Conservation (phyloP, 129 eudicot genomes). For the Mikania micrantha region DNA sequence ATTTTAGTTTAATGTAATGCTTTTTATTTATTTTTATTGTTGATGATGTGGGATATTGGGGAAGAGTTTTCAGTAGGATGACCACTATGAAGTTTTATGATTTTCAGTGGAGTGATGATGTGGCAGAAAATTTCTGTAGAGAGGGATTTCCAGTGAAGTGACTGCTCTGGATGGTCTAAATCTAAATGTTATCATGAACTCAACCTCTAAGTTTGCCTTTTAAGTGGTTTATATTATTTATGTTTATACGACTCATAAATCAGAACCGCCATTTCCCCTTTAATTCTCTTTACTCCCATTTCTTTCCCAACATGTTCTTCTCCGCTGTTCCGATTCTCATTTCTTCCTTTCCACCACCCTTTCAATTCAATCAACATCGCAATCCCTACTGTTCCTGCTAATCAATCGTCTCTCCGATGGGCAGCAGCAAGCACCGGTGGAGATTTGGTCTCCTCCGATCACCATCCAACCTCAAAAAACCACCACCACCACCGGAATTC, state of each 20-base stretch:
- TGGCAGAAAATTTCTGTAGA: too few species aligned
- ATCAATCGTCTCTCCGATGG: constrained; percentile 29
- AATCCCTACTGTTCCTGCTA: neutral
- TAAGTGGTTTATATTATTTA: neutral
- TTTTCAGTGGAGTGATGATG: too few species aligned
- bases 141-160: too few species aligned
- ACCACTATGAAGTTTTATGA: too few species aligned
- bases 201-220: too few species aligned
- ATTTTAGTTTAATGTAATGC: too few species aligned
- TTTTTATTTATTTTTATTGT: too few species aligned
- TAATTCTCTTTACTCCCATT: constrained; percentile 17
- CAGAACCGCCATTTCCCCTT: neutral
- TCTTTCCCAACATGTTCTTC: constrained; percentile 11
- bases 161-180: too few species aligned
- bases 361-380: neutral
- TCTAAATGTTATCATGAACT: neutral
- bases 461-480: constrained; percentile 19
- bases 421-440: constrained; percentile 54
- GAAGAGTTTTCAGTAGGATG: too few species aligned
- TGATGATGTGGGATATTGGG: too few species aligned
- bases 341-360: neutral
- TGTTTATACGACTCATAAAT: constrained; percentile 14
- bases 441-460: constrained; percentile 45
- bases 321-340: neutral
- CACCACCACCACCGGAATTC: constrained; percentile 34